Evolutionary conservation across 2,329 filamentous ascomycete genomes (phyloP).

Genomic region (Colletotrichum euphorbiae): DNA sequence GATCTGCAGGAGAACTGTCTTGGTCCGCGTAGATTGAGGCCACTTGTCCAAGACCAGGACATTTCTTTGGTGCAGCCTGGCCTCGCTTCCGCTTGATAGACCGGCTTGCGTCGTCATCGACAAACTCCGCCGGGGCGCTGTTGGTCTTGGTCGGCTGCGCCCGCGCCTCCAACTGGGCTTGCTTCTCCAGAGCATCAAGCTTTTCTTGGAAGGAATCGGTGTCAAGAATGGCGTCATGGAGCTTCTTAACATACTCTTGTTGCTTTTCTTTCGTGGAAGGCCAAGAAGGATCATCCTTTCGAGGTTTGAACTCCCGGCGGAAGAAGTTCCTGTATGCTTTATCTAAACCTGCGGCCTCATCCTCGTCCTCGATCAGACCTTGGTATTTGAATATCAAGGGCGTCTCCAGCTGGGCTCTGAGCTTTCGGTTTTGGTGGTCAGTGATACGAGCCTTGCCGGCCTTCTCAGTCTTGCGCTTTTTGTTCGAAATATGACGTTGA

Average conservation of each 20-base stretch:
- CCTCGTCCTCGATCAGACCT: neutral
- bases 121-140: neutral
- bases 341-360: neutral
- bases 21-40: neutral
- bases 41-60: neutral
- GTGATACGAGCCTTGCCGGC: neutral
- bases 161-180: neutral
- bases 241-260: neutral
- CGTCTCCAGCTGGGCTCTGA: neutral
- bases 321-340: neutral
- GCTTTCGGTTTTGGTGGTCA: neutral
- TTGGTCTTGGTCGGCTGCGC: neutral
- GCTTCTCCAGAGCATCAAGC: neutral
- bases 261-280: neutral
- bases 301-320: neutral
- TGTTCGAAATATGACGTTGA: neutral
- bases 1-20: neutral
- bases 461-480: neutral
- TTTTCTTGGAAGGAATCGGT: neutral
- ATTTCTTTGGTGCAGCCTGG: neutral
- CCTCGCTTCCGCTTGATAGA: neutral
- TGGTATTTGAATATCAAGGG: neutral
- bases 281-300: neutral
- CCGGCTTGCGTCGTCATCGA: neutral
- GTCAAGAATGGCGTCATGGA: constrained; percentile 5